Evolutionary conservation across 1,284 basidiomycete species (phyloP), one percentile per base, ranked within the genome.

Genomic region (Marasmius sp.): DNA sequence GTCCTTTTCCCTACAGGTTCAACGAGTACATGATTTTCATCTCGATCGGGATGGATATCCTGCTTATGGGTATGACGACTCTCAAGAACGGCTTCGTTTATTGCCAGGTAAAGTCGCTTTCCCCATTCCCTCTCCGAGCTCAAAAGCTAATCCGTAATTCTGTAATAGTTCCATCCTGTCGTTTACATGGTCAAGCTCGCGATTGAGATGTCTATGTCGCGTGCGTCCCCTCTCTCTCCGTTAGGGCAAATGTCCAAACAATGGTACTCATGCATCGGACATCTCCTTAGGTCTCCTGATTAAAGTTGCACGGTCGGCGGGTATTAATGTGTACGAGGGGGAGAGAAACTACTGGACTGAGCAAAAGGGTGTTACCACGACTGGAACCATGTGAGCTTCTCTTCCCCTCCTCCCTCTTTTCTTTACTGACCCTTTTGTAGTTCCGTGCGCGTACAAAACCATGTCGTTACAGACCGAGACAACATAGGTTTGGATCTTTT

Each of bases 131-230:
- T 54, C 22, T 34, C 20, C 37, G 11, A 37, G 8, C 37, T 14
- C 18, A 12, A 10, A 41, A 20, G 10, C 39, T 20, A 27, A 27
- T 45, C 27, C 39, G 1, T 37, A 27, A 27, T 27, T 27, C 27
- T 53, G 49, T 6, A 48, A 34, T 11, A 55, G 38, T 60, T 55
- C 39, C 52, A 55, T 34, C 53, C 59, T 1, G 49, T 57, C 54
- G 37, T 38, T 5, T 61, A 61, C 45, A 61, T 61, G 5, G 59
- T 48, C 36, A 61, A 61, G 18, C 59, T 56, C 41, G 8, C 52
- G 6, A 57, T 61, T 22, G 59, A 61, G 39, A 57, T 61, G 18
- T 45, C 53, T 37, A 56, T 61, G 53, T 57, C 43, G 48, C 48
- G 49, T 59, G 27, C 14, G 49, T 37, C 6, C 37, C 38, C 20